phyloP scores from a whole-genome alignment of 2,329 filamentous ascomycete species.

The Stemphylium vesicarium region DNA sequence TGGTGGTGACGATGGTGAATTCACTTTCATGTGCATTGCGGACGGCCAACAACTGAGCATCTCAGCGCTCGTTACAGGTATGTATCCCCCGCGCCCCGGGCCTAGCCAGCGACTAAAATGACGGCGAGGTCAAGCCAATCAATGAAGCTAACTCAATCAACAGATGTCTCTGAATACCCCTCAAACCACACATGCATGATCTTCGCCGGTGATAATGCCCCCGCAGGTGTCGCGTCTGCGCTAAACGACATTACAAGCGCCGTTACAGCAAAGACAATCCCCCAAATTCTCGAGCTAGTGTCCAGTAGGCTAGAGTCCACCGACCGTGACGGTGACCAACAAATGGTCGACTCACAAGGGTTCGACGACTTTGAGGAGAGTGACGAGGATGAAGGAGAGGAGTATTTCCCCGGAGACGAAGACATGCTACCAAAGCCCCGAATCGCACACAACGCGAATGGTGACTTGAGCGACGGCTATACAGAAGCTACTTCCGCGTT shows the following conservation, averaged over 20 bases:
- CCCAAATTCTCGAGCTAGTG: conserved; percentile 58
- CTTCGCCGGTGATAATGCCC: conserved; percentile 58
- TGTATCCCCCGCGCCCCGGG: neutral
- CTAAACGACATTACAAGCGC: conserved; percentile 55
- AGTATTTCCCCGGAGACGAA: conserved; percentile 49
- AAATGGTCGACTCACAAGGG: conserved; percentile 51
- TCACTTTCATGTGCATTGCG: conserved; percentile 62
- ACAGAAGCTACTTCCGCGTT: conserved; percentile 35
- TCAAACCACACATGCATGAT: conserved; percentile 63
- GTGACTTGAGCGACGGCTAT: conserved; percentile 8
- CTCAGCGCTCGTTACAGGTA: conserved; percentile 48
- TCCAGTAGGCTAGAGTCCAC: conserved; percentile 45
- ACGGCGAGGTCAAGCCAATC: no score
- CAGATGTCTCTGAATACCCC: conserved; percentile 68
- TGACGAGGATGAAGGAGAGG: conserved; percentile 39
- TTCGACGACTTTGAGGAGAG: conserved; percentile 41
- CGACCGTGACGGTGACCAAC: conserved; percentile 51
- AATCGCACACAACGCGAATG: conserved; percentile 3
- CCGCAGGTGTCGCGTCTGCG: conserved; percentile 50
- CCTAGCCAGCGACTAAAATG: no score
- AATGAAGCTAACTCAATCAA: neutral
- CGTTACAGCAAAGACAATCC: conserved; percentile 54
- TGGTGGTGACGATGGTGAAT: conserved; percentile 74
- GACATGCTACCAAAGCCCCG: conserved; percentile 44
- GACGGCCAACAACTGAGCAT: conserved; percentile 43